phyloP scores from a whole-genome alignment of 2,329 filamentous ascomycete genomes.

The Didymella segeticola region DNA sequence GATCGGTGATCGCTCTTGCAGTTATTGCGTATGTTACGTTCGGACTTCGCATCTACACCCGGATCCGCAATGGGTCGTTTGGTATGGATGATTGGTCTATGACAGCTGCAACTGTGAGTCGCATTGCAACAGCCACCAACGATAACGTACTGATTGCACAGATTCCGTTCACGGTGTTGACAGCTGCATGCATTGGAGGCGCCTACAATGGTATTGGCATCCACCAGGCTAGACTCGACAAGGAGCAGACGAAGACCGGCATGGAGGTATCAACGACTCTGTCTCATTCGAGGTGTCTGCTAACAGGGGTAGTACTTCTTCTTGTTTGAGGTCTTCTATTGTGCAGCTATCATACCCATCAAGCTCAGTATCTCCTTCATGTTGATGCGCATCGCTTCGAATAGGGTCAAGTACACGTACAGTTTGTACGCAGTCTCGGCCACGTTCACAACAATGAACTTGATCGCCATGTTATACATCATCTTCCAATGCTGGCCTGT shows the following conservation, averaged over 20 bases:
- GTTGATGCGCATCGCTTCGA: conserved; percentile 44
- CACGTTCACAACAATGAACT: conserved; percentile 40
- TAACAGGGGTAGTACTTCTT: conserved; percentile 42
- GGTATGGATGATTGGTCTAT: conserved; percentile 44
- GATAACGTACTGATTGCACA: neutral
- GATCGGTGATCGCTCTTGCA: conserved; percentile 24
- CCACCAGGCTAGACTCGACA: conserved; percentile 22
- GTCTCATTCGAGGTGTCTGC: no score
- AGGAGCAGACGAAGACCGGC: neutral
- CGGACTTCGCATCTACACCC: conserved; percentile 26
- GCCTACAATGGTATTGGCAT: conserved; percentile 6
- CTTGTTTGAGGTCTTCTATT: conserved; percentile 48
- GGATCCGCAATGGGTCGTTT: conserved; percentile 28
- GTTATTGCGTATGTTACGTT: conserved; percentile 24
- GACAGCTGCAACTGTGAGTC: conserved; percentile 1
- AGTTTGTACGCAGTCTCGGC: conserved; percentile 38
- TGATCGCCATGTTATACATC: conserved; percentile 46
- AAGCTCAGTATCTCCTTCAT: conserved; percentile 49
- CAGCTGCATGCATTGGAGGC: conserved; percentile 17
- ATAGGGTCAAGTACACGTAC: conserved; percentile 33
- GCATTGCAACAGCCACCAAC: neutral
- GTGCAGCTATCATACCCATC: conserved; percentile 44
- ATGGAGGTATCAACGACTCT: conserved; percentile 28
- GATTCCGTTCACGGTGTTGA: conserved; percentile 9
- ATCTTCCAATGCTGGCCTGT: conserved; percentile 47